Evolutionary conservation across 2,329 filamentous ascomycete species (phyloP).

Genomic region (Scorias spongiosa): DNA sequence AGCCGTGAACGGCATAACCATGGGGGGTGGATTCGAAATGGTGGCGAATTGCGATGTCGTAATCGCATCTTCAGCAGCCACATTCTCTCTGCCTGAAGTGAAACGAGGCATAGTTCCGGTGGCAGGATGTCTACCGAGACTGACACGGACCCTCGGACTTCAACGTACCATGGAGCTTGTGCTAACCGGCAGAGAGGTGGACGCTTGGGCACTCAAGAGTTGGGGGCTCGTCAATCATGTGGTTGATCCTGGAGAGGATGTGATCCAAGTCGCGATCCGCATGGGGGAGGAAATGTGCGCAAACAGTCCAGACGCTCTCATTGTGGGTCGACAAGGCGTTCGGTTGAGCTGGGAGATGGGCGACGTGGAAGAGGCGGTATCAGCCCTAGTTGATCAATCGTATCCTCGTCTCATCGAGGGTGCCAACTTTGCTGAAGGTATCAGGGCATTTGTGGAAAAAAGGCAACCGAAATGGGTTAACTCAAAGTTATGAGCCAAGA

Average conservation of each 20-base stretch:
- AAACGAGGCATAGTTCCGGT: slow-evolving; percentile 39
- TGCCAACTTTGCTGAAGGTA: slow-evolving; percentile 35
- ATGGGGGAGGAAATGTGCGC: no score
- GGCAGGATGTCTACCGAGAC: slow-evolving; percentile 36
- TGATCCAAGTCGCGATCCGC: no score
- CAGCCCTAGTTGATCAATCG: slow-evolving; percentile 29
- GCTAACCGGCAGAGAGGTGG: slow-evolving; percentile 31
- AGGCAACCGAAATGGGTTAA: slow-evolving; percentile 34
- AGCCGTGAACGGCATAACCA: slow-evolving; percentile 42
- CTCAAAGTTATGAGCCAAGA: slow-evolving; percentile 28
- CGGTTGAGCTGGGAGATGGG: slow-evolving; percentile 26
- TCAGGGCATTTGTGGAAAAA: slow-evolving; percentile 38
- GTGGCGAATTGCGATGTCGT: slow-evolving; percentile 40
- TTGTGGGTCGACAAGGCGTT: slow-evolving; percentile 26
- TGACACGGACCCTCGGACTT: slow-evolving; percentile 34
- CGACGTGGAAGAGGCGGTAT: slow-evolving; percentile 26
- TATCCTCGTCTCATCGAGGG: slow-evolving; percentile 25
- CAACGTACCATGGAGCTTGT: slow-evolving; percentile 35
- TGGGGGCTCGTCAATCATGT: slow-evolving; percentile 27
- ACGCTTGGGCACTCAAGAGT: slow-evolving; percentile 27
- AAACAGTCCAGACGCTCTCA: slow-evolving; percentile 23
- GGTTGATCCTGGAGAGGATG: slow-evolving; percentile 8
- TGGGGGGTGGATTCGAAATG: slow-evolving; percentile 44
- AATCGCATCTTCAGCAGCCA: slow-evolving; percentile 35
- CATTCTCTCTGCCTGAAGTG: slow-evolving; percentile 39